phyloP scores from a whole-genome alignment of 306 rosid genomes.

The Mimosa pudica region DNA sequence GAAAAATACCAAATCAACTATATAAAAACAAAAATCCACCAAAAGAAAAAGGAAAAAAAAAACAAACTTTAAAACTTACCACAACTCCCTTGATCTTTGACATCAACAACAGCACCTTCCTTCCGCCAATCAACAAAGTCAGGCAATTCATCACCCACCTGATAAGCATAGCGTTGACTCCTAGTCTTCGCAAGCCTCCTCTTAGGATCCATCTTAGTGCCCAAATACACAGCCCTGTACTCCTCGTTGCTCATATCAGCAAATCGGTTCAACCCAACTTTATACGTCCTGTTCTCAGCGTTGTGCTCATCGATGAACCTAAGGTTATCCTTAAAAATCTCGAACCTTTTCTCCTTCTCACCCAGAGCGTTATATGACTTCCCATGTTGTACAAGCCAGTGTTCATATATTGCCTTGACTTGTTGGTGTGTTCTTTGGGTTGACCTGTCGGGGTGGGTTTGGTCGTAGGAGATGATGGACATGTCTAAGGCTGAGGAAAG shows the following conservation, averaged over 20 bases:
- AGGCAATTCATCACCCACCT: slow-evolving; percentile 71
- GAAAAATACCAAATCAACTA: not conserved
- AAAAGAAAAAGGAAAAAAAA: not conserved
- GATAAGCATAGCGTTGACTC: slow-evolving; percentile 61
- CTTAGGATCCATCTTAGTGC: slow-evolving; percentile 44
- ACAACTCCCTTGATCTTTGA: slow-evolving; percentile 92
- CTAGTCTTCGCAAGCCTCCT: slow-evolving; percentile 39
- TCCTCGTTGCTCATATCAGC: slow-evolving; percentile 93
- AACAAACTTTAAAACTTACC: slow-evolving; percentile 46
- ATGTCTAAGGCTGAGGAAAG: slow-evolving; percentile 63
- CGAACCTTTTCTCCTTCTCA: slow-evolving; percentile 71
- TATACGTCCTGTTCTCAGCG: slow-evolving; percentile 48
- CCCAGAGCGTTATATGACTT: slow-evolving; percentile 64
- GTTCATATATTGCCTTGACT: slow-evolving; percentile 62
- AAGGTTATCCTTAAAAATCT: slow-evolving; percentile 86
- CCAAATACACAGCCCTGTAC: slow-evolving; percentile 69
- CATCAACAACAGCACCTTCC: slow-evolving; percentile 67
- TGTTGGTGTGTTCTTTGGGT: slow-evolving; percentile 57
- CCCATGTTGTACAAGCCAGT: slow-evolving; percentile 72
- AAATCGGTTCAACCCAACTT: slow-evolving; percentile 77
- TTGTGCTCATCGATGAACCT: slow-evolving; percentile 73
- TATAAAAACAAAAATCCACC: not conserved
- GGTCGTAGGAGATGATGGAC: slow-evolving; percentile 72
- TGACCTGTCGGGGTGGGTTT: slow-evolving; percentile 35
- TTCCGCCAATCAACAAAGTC: slow-evolving; percentile 85